Evolutionary conservation across 225 moss, liverwort and hornwort genomes (phyloP), one percentile per base, ranked within the genome.

Genomic region (Sphagnum contortum): DNA sequence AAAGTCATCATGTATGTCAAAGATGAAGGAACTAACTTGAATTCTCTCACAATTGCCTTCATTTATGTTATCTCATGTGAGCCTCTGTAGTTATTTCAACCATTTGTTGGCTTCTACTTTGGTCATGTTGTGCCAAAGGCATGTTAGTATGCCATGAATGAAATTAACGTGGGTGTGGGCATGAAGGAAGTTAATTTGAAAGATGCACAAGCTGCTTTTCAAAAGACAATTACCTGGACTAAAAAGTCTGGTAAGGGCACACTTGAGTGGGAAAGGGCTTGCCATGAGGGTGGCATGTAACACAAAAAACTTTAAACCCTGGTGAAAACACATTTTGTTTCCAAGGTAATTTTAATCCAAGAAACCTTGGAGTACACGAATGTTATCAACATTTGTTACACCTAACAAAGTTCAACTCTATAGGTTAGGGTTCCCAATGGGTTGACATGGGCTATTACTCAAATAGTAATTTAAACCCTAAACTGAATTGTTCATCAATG

Each of bases 141-240:
- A 29, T 29, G 29, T 29, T 1, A 29, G 1, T 29, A 29, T 29
- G 29, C 29, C 1, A 1, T 1, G 1, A 29, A 29, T 29, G 29
- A 29, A 29, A 1, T 1, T 29, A 29, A 29, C 1, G 29, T 29
- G 29, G 29, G 44, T n/a, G 5, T 2, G 13, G 59, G 12, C 59
- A 59, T 59, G 59, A 59, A 59, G 44, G 59, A 59, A 14, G 59
- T 59, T 0, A 59, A 5, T n/a, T 5, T 59, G n/a, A 59, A 59
- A 10, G 59, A 59, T 14, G n/a, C 59, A 1, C 12, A 59, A 59
- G 2, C 2, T 59, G 9, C 59, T 2, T n/a, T 5, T 3, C 2
- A 59, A 59, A 29, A 29, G 29, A 29, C 1, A 29, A 29, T 29
- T 29, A 29, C 29, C 29, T 29, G 1, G 29, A 29, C 29, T 29